Conservation (phyloP, 176 grass and related monocot genomes). For the Cenchrus americanus region DNA sequence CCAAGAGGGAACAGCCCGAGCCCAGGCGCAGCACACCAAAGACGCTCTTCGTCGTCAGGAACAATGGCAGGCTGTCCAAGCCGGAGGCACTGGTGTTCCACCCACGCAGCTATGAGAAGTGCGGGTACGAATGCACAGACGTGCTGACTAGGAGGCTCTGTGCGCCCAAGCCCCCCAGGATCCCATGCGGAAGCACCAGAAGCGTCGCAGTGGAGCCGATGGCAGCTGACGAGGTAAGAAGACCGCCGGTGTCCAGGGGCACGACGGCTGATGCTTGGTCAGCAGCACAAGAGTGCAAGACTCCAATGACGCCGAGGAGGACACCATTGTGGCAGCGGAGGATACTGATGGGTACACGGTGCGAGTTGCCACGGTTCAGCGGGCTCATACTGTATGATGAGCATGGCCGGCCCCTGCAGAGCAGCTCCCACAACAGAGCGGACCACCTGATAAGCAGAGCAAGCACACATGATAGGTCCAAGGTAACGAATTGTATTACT, state of each 20-base stretch:
- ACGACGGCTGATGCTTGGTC: neutral
- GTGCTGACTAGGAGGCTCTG: slow-evolving; percentile 22
- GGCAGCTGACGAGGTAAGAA: neutral
- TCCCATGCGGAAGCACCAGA: slow-evolving; percentile 1
- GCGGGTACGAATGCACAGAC: neutral
- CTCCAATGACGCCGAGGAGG: slow-evolving; percentile 33
- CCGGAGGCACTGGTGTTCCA: slow-evolving; percentile 19
- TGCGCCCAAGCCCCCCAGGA: neutral
- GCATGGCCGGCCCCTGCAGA: slow-evolving; percentile 29
- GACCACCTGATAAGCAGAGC: slow-evolving; percentile 1
- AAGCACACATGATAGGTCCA: neutral
- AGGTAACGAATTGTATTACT: neutral
- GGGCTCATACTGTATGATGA: slow-evolving; percentile 58
- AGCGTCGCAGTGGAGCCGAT: slow-evolving; percentile 31
- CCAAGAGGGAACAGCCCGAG: slow-evolving; percentile 7
- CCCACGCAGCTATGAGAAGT: neutral
- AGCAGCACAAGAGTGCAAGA: slow-evolving; percentile 14
- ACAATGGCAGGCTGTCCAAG: slow-evolving; percentile 3
- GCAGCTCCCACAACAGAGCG: slow-evolving; percentile 28
- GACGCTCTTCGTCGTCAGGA: slow-evolving; percentile 45
- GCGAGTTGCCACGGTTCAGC: slow-evolving; percentile 54
- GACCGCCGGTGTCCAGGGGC: neutral
- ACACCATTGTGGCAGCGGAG: slow-evolving; percentile 57
- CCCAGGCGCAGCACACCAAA: slow-evolving; percentile 2
- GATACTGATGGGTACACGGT: slow-evolving; percentile 57